Evolutionary conservation across 495 filamentous ascomycete species (phyloP), one percentile per base, ranked within the genome.

Genomic region (Annulohypoxylon bovei): DNA sequence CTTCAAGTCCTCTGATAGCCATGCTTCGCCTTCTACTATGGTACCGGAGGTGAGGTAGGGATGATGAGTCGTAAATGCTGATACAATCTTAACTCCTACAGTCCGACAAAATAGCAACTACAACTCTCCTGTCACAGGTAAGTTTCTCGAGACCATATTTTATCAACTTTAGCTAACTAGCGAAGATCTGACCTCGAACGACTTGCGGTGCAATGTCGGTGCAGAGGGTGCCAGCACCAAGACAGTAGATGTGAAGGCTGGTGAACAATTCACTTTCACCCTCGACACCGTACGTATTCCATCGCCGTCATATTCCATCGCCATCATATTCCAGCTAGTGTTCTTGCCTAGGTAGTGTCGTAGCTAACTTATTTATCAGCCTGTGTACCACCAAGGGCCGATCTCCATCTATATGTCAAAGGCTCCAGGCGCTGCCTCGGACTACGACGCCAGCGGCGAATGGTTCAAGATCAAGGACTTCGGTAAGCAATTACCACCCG

Each of bases 331-430:
- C 16, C 4, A 6, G 28, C n/a, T n/a, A n/a, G n/a, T n/a, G n/a
- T n/a, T n/a, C n/a, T n/a, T 16, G 25, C 1, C 11, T 18, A 47
- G 37, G 16, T 6, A 8, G 27, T n/a, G 27, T n/a, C 2, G 2
- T 4, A 4, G 11, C 65, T 73, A 47, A 73, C 56, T 37, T 22
- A 1, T 16, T 68, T 25, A 20, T 28, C 6, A 76, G 33, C 76
- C 84, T 27, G 84, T 85, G 53, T 86, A 85, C 68, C 84, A 86
- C 63, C 83, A 85, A 70, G 84, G 84, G 2, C 84, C 83, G 16
- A 75, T 85, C 39, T 76, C 82, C 14, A 81, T 84, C 16, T 85
- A 78, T 64, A 80, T 83, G 80, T 81, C 82, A 18, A 83, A 83
- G 44, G 77, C 80, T 9, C 77, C 81, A 0, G 70, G 78, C 14